Conservation (phyloP, 129 eudicot species). For the Chrysanthemum lavandulifolium region DNA sequence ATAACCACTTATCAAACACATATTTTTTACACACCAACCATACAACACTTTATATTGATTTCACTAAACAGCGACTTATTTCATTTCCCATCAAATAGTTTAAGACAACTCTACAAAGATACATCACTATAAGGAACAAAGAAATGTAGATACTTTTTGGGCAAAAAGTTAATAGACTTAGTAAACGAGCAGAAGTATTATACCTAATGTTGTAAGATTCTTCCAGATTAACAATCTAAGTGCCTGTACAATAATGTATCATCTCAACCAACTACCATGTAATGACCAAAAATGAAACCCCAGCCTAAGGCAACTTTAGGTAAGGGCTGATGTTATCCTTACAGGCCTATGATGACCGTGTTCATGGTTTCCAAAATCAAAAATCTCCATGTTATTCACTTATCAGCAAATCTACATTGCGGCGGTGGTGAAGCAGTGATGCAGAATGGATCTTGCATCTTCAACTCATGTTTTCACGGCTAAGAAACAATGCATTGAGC, state of each 20-base stretch:
- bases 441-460: slow-evolving; percentile 3
- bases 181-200: slow-evolving; percentile 27
- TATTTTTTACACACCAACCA: background rate
- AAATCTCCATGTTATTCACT: background rate
- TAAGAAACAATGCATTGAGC: background rate
- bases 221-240: too few species aligned
- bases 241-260: slow-evolving; percentile 25
- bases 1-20: background rate
- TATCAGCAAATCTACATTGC: slow-evolving; percentile 7
- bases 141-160: slow-evolving; percentile 27
- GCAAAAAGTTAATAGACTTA: slow-evolving; percentile 14
- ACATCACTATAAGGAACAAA: slow-evolving; percentile 36
- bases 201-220: slow-evolving; percentile 28
- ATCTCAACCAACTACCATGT: slow-evolving; percentile 29
- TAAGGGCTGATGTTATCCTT: slow-evolving; percentile 15
- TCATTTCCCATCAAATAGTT: slow-evolving; percentile 15
- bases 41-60: background rate
- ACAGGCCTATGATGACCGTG: background rate
- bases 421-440: slow-evolving; percentile 4
- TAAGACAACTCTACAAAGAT: slow-evolving; percentile 10
- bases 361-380: slow-evolving; percentile 17
- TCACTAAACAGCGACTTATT: slow-evolving; percentile 10
- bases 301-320: slow-evolving; percentile 8
- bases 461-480: background rate
- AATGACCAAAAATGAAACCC: slow-evolving; percentile 43